Evolutionary conservation across 1,139 yeast species (phyloP), one percentile per base, ranked within the genome.

Genomic region (Scheffersomyces insectosa): DNA sequence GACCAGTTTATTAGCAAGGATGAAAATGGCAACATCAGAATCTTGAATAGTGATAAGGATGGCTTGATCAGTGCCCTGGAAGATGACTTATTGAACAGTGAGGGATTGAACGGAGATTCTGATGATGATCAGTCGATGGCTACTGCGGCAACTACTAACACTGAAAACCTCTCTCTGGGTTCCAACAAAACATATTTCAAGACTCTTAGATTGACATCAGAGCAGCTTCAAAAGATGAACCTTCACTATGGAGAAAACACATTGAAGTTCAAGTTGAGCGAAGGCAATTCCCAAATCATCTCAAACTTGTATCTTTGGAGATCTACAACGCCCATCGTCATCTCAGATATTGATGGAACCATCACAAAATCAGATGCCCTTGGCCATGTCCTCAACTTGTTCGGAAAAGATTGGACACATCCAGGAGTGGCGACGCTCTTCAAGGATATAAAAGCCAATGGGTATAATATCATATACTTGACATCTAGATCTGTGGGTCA

Each of bases 321-420:
- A 51, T 77, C 85, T 52, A 75, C 82, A 45, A 84, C 86, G 0
- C 98, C 98, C 1, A 87, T 93, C 41, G 99, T 95, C 4, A 93
- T 93, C 33, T 89, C 97, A 8, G 99, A 95, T 67, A 93, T 95
- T 48, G 99, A 95, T 64, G 99, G 99, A 13, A 95, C 99, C 1
- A 95, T 95, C 52, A 95, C 99, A 25, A 90, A 90, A 63, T 89
- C 97, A 0, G 99, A 95, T 69, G 99, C 99, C 0, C 72, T 95
- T 55, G 99, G 99, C 4, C 99, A 95, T 66, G 95, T 95, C 2
- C 72, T 93, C 62, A 91, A 95, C 30, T 83, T 93, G 80, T 73
- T 95, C 39, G 99, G 99, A 2, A 80, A 90, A 53, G 99, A 95
- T 67, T 95, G 99, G 99, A 95, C 99, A 0, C 99, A 95, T 62